Percentiles rank a stretch among this genome's conserved stretches.
phyloP scores from a whole-genome alignment of 73 alveolate genomes.

The Tetrahymena borealis region DNA sequence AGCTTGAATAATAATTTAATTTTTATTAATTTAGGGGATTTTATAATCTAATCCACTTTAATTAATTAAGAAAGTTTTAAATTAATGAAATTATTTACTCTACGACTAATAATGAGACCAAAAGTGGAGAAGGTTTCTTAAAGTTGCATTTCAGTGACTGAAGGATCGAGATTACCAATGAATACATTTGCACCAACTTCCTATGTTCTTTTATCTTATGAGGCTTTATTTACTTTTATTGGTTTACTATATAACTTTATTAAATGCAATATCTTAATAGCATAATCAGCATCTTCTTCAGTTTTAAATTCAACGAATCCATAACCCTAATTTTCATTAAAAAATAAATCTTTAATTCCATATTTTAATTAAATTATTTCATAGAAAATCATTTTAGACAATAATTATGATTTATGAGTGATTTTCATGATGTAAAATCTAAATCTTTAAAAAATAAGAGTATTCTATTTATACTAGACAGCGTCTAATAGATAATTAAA shows the following conservation, averaged over 20 bases:
- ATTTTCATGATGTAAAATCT: no score
- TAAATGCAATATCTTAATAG: conserved; percentile 99
- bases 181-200: conserved; percentile 99
- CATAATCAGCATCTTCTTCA: conserved; percentile 98
- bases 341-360: no score
- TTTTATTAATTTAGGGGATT: background rate
- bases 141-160: conserved; percentile 96
- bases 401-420: no score
- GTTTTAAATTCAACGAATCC: conserved; percentile 48
- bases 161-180: conserved; percentile 97
- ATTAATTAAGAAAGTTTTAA: background rate
- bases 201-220: conserved; percentile 93
- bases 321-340: conserved; percentile 30
- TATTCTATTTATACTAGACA: no score
- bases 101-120: conserved; percentile 76
- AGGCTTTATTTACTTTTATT: conserved; percentile 94
- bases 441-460: no score
- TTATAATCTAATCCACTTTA: no score
- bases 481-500: no score
- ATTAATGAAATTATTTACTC: background rate
- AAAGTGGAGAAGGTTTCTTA: conserved; percentile 96
- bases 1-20: no score
- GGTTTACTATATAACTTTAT: conserved; percentile 96
- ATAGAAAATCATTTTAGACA: no score
- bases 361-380: no score